phyloP scores from a whole-genome alignment of 2,329 filamentous ascomycete species.

The Elsinoe australis region DNA sequence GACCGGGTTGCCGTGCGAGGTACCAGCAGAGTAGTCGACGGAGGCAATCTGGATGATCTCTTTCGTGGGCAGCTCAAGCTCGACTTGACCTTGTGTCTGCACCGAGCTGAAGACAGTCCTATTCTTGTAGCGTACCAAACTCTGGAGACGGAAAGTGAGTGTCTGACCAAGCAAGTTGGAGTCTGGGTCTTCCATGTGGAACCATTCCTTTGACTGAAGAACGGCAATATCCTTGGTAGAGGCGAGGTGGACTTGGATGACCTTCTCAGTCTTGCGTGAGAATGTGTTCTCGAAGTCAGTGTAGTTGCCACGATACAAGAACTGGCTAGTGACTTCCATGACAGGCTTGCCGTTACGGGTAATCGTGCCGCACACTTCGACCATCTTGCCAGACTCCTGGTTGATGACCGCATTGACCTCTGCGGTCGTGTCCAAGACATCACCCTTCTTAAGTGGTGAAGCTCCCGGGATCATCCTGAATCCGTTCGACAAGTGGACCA shows the following conservation, averaged over 20 bases:
- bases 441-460: conserved; percentile 89
- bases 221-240: conserved; percentile 90
- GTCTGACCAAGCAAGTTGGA: conserved; percentile 88
- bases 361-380: conserved; percentile 98
- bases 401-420: conserved; percentile 98
- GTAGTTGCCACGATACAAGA: conserved; percentile 90
- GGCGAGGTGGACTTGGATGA: conserved; percentile 82
- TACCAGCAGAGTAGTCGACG: conserved; percentile 86
- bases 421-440: conserved; percentile 83
- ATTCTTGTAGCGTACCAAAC: conserved; percentile 89
- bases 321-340: conserved; percentile 98
- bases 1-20: conserved; percentile 91
- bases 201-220: conserved; percentile 95
- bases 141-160: conserved; percentile 90
- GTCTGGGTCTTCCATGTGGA: conserved; percentile 75
- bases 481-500: conserved; percentile 92
- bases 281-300: conserved; percentile 96
- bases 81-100: conserved; percentile 83
- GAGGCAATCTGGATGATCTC: conserved; percentile 96
- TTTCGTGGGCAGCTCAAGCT: conserved; percentile 91
- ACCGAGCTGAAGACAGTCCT: conserved; percentile 84
- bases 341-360: conserved; percentile 73
- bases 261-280: conserved; percentile 92
- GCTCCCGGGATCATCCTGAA: conserved; percentile 98
- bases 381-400: conserved; percentile 98